Percentiles rank a stretch among this genome's conserved stretches.
Evolutionary conservation across 495 filamentous ascomycete species (phyloP).

Genomic region (Zalerion maritima): DNA sequence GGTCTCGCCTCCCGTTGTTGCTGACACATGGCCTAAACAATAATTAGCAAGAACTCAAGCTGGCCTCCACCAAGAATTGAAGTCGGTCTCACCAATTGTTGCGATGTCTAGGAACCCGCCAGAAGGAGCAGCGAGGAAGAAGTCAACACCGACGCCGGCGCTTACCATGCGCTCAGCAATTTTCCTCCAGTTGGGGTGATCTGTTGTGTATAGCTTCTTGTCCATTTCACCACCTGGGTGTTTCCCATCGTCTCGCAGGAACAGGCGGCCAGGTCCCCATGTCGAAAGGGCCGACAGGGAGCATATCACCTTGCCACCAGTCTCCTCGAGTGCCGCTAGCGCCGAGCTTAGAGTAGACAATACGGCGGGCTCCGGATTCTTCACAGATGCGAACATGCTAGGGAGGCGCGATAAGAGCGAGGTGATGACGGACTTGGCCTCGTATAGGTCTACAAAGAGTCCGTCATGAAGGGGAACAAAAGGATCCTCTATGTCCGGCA

Average conservation of each 20-base stretch:
- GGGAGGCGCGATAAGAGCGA: constrained; percentile 70
- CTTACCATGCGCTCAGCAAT: constrained; percentile 77
- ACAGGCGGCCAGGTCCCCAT: constrained; percentile 73
- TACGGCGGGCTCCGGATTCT: constrained; percentile 77
- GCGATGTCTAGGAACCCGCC: constrained; percentile 90
- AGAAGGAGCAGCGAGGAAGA: constrained; percentile 82
- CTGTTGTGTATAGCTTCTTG: constrained; percentile 80
- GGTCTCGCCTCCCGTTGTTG: constrained; percentile 76
- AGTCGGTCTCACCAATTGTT: constrained; percentile 57
- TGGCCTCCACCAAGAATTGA: not conserved
- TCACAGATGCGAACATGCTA: constrained; percentile 67
- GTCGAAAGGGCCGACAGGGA: constrained; percentile 73
- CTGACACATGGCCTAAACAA: constrained; percentile 51
- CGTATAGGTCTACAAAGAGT: constrained; percentile 88
- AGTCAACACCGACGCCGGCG: constrained; percentile 74
- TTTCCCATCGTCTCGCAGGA: constrained; percentile 77
- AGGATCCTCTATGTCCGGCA: constrained; percentile 94
- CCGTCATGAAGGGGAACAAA: constrained; percentile 89
- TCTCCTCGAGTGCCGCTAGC: constrained; percentile 61
- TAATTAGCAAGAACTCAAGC: constrained; percentile 7
- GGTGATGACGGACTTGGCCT: constrained; percentile 79
- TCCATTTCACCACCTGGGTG: constrained; percentile 77
- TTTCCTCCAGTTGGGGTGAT: constrained; percentile 73
- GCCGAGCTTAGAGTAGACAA: constrained; percentile 73
- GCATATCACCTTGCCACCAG: constrained; percentile 87